Percentiles rank a stretch among this genome's conserved stretches.
Conservation (phyloP, 2,329 filamentous ascomycete species). For the Setomelanomma holmii region DNA sequence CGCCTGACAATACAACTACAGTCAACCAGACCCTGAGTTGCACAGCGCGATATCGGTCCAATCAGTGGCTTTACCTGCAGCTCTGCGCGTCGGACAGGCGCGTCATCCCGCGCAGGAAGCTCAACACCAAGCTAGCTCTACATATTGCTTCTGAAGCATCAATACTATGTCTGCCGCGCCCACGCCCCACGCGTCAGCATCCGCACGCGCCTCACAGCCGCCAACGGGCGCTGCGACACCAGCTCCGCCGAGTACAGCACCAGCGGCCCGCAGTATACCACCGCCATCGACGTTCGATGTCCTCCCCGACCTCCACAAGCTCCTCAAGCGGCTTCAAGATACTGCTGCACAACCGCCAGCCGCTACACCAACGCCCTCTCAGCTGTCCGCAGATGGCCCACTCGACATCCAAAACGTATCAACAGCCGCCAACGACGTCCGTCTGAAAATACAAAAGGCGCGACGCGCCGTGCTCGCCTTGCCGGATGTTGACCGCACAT, state of each 20-base stretch:
- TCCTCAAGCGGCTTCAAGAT: conserved; percentile 76
- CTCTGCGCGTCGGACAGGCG: conserved; percentile 24
- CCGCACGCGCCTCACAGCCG: conserved; percentile 39
- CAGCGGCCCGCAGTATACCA: conserved; percentile 65
- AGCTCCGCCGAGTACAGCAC: conserved; percentile 28
- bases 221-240: conserved; percentile 42
- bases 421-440: conserved; percentile 77
- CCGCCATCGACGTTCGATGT: conserved; percentile 85
- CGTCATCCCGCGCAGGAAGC: conserved; percentile 25
- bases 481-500: conserved; percentile 72
- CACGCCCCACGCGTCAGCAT: conserved; percentile 42
- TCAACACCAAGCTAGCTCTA: conserved; percentile 30
- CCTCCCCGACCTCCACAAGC: conserved; percentile 78
- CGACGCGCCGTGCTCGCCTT: conserved; percentile 69
- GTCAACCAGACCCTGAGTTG: conserved; percentile 7
- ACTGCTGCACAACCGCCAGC: conserved; percentile 46
- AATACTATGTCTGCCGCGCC: conserved; percentile 43
- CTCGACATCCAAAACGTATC: conserved; percentile 78
- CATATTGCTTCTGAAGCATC: conserved; percentile 7
- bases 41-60: conserved; percentile 15
- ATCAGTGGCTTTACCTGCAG: conserved; percentile 19
- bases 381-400: conserved; percentile 41
- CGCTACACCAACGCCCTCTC: conserved; percentile 32
- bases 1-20: conserved; percentile 5
- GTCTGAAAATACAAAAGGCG: conserved; percentile 83